Percentiles rank a stretch among this genome's conserved stretches.
These are phyloP conservation scores for Tolypocladium paradoxum DNA, from an alignment of 2,329 filamentous ascomycete species.

Conservation along the genomic window DNA sequence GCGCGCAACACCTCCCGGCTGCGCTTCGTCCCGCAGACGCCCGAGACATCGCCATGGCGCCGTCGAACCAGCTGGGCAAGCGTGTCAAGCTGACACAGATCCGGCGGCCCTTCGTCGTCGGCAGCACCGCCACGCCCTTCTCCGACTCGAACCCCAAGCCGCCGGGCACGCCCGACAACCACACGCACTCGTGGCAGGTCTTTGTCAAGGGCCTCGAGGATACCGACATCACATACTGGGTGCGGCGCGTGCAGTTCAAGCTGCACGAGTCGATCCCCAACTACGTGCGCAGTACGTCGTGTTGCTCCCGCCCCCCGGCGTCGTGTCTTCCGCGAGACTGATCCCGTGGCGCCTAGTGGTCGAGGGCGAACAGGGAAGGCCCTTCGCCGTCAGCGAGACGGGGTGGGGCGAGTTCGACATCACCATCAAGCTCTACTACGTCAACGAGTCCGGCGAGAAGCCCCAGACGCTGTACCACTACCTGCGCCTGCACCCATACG, in stretches of 20 bases:
- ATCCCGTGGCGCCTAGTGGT: constrained; percentile 36
- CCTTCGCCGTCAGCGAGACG: constrained; percentile 83
- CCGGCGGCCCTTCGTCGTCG: constrained; percentile 58
- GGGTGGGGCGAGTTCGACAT: constrained; percentile 99
- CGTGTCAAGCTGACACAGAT: constrained; percentile 57
- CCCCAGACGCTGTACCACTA: constrained; percentile 93
- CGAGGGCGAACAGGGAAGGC: constrained; percentile 54
- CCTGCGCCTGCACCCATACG: constrained; percentile 82
- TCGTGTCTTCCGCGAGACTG: background rate
- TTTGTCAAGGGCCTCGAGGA: constrained; percentile 86
- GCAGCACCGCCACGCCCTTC: constrained; percentile 70
- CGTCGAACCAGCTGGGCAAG: constrained; percentile 46
- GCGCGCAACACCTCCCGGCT: background rate
- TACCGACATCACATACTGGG: constrained; percentile 87
- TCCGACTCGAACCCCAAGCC: constrained; percentile 73
- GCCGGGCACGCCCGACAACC: constrained; percentile 67
- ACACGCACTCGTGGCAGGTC: constrained; percentile 94
- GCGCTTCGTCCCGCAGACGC: background rate
- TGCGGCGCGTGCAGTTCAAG: constrained; percentile 96
- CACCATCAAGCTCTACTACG: constrained; percentile 88
- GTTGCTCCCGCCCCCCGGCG: background rate
- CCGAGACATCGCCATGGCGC: constrained; percentile 38
- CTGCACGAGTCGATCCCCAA: constrained; percentile 95
- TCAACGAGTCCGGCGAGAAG: constrained; percentile 80
- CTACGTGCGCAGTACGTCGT: constrained; percentile 59